Evolutionary conservation across 2,329 filamentous ascomycete species (phyloP).

Genomic region (Pyrenophora tritici-repentis): DNA sequence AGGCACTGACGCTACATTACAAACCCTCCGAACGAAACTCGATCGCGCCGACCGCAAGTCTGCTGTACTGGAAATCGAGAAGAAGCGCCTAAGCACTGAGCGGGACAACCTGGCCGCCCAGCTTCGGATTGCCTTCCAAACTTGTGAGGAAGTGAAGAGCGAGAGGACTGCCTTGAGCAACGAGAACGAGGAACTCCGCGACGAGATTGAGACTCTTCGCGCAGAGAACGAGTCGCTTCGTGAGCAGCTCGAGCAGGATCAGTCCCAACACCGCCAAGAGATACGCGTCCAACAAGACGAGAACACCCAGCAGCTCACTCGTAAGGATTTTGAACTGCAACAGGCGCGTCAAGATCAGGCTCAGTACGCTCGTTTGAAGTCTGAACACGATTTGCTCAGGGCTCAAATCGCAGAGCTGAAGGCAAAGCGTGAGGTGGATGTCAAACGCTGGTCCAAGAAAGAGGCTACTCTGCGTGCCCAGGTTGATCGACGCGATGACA

Average conservation of each 20-base stretch:
- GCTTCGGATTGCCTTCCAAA: constrained; percentile 64
- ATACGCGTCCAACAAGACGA: constrained; percentile 45
- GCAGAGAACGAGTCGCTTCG: constrained; percentile 43
- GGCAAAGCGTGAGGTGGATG: constrained; percentile 66
- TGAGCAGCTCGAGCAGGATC: constrained; percentile 40
- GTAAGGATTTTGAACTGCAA: constrained; percentile 42
- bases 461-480: constrained; percentile 41
- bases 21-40: constrained; percentile 64
- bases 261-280: constrained; percentile 42
- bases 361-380: constrained; percentile 62
- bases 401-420: constrained; percentile 77
- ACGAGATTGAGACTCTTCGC: constrained; percentile 43
- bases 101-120: constrained; percentile 68
- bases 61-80: constrained; percentile 66
- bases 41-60: constrained; percentile 67
- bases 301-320: constrained; percentile 41
- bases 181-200: constrained; percentile 46
- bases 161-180: constrained; percentile 49
- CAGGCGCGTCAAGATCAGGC: constrained; percentile 45
- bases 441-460: constrained; percentile 38
- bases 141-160: constrained; percentile 57
- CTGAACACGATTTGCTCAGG: constrained; percentile 71
- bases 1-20: constrained; percentile 65
- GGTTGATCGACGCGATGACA: constrained; percentile 47
- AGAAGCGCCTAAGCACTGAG: constrained; percentile 66